phyloP scores from a whole-genome alignment of 352 stramenopile species.

The Pythium guiyangense region DNA sequence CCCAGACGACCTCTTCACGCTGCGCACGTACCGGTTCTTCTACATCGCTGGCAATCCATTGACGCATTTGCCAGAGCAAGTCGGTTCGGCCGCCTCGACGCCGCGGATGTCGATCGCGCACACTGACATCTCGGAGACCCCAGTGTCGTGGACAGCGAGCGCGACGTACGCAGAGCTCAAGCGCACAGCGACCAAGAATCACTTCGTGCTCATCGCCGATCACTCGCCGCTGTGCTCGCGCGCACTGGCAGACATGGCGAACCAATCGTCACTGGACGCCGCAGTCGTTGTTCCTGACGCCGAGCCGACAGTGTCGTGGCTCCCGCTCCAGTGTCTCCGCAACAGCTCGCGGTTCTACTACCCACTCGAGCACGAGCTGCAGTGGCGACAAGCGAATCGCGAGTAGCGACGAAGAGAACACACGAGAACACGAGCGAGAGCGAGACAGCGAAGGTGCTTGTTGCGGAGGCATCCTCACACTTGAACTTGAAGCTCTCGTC shows the following conservation, averaged over 20 bases:
- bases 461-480: too few relatives aligned
- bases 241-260: background rate
- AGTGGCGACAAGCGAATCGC: background rate
- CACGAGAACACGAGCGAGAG: too few relatives aligned
- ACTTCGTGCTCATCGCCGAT: too few relatives aligned
- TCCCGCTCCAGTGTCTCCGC: background rate
- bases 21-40: constrained; percentile 1
- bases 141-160: background rate
- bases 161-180: background rate
- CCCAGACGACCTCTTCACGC: background rate
- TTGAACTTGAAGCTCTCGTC: too few relatives aligned
- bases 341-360: background rate
- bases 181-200: too few relatives aligned
- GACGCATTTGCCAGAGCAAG: background rate
- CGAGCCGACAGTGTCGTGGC: background rate
- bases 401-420: too few relatives aligned
- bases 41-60: constrained; percentile 9
- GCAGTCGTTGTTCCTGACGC: too few relatives aligned
- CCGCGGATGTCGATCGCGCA: background rate
- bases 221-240: too few relatives aligned
- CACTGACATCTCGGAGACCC: background rate
- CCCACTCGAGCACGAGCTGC: background rate
- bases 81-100: background rate
- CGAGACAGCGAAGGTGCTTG: too few relatives aligned
- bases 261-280: too few relatives aligned